Conservation (phyloP, 192 early-diverging fungal genomes). For the Fimicolochytrium jonesii region DNA sequence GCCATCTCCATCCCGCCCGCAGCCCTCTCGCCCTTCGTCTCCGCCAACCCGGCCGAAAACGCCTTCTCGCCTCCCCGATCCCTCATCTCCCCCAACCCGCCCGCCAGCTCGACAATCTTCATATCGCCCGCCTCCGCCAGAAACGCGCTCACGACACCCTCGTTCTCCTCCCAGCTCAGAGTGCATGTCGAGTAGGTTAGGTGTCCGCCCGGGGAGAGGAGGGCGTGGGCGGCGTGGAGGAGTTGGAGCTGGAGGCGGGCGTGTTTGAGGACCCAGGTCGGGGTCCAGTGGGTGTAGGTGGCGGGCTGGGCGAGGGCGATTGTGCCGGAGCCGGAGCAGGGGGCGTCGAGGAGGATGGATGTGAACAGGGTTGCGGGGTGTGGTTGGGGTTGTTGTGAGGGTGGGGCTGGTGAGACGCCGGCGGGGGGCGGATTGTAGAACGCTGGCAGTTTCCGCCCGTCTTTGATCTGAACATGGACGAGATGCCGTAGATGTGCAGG, state of each 20-base stretch:
- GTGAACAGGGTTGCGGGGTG: constrained; percentile 51
- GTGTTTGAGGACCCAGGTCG: constrained; percentile 69
- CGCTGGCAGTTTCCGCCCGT: constrained; percentile 1
- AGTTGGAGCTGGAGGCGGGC: constrained; percentile 71
- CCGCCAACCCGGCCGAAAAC: neutral
- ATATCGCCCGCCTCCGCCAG: constrained; percentile 76
- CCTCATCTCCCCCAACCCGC: constrained; percentile 50
- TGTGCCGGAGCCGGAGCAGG: constrained; percentile 88
- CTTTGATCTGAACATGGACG: neutral
- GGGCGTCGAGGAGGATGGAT: constrained; percentile 87
- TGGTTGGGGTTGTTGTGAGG: constrained; percentile 40
- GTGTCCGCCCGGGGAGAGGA: constrained; percentile 78
- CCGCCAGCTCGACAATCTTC: constrained; percentile 71
- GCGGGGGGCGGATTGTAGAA: neutral
- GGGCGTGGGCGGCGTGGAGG: constrained; percentile 81
- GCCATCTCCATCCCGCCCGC: constrained; percentile 4
- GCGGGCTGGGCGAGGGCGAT: constrained; percentile 40
- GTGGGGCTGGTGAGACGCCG: constrained; percentile 45
- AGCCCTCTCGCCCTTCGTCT: neutral
- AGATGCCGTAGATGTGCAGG: neutral
- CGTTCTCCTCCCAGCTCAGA: constrained; percentile 83
- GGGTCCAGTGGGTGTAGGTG: constrained; percentile 54
- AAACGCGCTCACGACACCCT: constrained; percentile 83
- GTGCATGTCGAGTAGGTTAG: constrained; percentile 95
- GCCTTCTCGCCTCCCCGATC: neutral